A percentile compares a stretch with the other conserved stretches of the same genome.
phyloP scores from a whole-genome alignment of 2,329 filamentous ascomycete genomes.

The Alternaria hordeiaustralica region DNA sequence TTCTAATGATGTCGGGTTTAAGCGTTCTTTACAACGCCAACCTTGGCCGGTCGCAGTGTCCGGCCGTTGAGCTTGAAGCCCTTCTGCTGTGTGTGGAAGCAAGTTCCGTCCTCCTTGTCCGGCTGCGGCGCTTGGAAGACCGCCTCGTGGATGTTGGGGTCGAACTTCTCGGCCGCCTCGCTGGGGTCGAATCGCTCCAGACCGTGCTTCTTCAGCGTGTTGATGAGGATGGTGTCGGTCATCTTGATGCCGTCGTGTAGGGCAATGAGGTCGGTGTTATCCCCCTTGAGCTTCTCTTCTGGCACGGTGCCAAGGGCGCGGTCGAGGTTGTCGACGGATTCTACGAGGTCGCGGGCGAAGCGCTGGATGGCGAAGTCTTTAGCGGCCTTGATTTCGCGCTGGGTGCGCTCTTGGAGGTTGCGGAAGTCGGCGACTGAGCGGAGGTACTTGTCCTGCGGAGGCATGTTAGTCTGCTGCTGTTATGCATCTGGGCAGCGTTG shows the following conservation, averaged over 20 bases:
- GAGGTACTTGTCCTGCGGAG: conserved; percentile 83
- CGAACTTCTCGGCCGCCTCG: conserved; percentile 79
- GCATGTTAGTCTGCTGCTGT: not conserved
- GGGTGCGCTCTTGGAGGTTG: conserved; percentile 94
- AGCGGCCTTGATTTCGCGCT: conserved; percentile 85
- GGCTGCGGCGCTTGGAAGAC: conserved; percentile 90
- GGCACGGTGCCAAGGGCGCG: conserved; percentile 84
- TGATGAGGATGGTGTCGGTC: conserved; percentile 88
- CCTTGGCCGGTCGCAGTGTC: conserved; percentile 89
- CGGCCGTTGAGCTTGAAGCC: conserved; percentile 93
- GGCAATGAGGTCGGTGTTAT: conserved; percentile 75
- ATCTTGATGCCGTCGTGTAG: conserved; percentile 92
- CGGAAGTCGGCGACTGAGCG: conserved; percentile 95
- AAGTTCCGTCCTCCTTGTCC: conserved; percentile 86
- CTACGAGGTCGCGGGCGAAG: conserved; percentile 93
- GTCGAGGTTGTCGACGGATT: conserved; percentile 96
- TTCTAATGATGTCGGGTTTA: conserved; percentile 30
- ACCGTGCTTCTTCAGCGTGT: conserved; percentile 91
- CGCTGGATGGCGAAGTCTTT: conserved; percentile 92
- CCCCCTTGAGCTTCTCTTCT: conserved; percentile 70
- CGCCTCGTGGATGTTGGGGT: conserved; percentile 96
- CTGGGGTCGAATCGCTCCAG: conserved; percentile 84
- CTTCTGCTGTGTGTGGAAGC: conserved; percentile 94
- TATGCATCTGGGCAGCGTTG: not conserved
- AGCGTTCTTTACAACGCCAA: conserved; percentile 90